Evolutionary conservation across 1,139 yeast genomes (phyloP).

Genomic region (Nakaseomyces glabratus): DNA sequence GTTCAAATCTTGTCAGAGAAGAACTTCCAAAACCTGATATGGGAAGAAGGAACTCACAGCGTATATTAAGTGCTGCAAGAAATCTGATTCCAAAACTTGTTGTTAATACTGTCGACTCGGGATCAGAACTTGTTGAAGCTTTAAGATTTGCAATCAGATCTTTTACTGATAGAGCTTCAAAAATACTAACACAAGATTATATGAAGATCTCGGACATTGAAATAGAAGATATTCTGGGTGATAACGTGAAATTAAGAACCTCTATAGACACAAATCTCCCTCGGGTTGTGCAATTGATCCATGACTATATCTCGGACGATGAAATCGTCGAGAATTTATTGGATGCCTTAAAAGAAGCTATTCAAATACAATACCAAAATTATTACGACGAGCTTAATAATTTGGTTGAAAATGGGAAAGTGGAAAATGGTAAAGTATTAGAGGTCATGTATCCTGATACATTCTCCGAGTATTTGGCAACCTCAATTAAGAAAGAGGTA

Average conservation of each 20-base stretch:
- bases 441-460: slow-evolving; percentile 25
- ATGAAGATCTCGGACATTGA: slow-evolving; percentile 14
- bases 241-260: slow-evolving; percentile 35
- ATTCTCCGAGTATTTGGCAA: slow-evolving; percentile 16
- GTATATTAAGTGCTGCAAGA: slow-evolving; percentile 48
- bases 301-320: slow-evolving; percentile 38
- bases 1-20: slow-evolving; percentile 31
- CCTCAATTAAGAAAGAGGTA: not conserved
- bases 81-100: slow-evolving; percentile 78
- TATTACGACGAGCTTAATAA: slow-evolving; percentile 33
- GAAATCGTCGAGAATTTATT: slow-evolving; percentile 42
- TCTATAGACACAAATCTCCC: slow-evolving; percentile 48
- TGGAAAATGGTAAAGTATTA: slow-evolving; percentile 18
- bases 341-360: slow-evolving; percentile 52
- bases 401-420: slow-evolving; percentile 22
- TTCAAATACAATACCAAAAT: slow-evolving; percentile 41
- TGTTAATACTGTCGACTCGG: slow-evolving; percentile 78
- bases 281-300: slow-evolving; percentile 43
- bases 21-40: slow-evolving; percentile 11
- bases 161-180: slow-evolving; percentile 41
- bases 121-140: slow-evolving; percentile 64
- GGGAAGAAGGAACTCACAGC: slow-evolving; percentile 10
- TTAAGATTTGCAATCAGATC: slow-evolving; percentile 62
- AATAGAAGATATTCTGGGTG: slow-evolving; percentile 9
- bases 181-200: slow-evolving; percentile 29